Base-by-base conservation (phyloP, 345 rosid species). In the Euphorbia peplus region DNA sequence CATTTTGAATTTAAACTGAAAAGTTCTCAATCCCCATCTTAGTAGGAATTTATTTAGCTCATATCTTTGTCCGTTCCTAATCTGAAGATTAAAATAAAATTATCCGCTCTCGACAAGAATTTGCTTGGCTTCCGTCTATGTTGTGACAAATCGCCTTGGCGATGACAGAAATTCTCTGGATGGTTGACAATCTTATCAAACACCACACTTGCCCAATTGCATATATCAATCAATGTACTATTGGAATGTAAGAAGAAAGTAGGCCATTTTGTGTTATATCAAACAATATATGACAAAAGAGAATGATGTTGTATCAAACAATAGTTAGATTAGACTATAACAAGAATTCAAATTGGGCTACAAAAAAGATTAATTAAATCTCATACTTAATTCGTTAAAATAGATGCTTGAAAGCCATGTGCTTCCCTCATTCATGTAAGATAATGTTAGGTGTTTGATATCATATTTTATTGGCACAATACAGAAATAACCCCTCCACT, bases 391-490 rank as follows among this genome's bases (percentile, higher is more conserved):
- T 21, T 22, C 2, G 53, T 39, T 22, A 63, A 69, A 66, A 60
- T 28, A 60, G 67, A 66, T 51, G 13, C 15, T 18, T 13, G 48
- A 72, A 68, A 29, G 59, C 69, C 85, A 82, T 79, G 83, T 82
- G 85, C 32, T 64, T 32, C 50, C 66, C 48, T 63, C 63, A 1
- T 13, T 42, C 18, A 51, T 18, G 61, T 22, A 48, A 68, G 75
- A 80, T 80, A 75, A 73, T 78, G 82, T 60, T 80, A 39, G 68
- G 69, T 24, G 22, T 3, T 21, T 0, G 3, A 54, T 22, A 24
- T 54, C 8, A 54, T 22, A 24, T 54, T 4, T 22, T 25, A 4
- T 3, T n/a, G n/a, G n/a, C n/a, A n/a, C n/a, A n/a, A n/a, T n/a
- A n/a, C n/a, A n/a, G n/a, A n/a, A n/a, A n/a, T n/a, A n/a, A n/a